A percentile compares a stretch with the other conserved stretches of the same genome.
Evolutionary conservation across 2,329 filamentous ascomycete genomes (phyloP).

Genomic region (Periconia sp.): DNA sequence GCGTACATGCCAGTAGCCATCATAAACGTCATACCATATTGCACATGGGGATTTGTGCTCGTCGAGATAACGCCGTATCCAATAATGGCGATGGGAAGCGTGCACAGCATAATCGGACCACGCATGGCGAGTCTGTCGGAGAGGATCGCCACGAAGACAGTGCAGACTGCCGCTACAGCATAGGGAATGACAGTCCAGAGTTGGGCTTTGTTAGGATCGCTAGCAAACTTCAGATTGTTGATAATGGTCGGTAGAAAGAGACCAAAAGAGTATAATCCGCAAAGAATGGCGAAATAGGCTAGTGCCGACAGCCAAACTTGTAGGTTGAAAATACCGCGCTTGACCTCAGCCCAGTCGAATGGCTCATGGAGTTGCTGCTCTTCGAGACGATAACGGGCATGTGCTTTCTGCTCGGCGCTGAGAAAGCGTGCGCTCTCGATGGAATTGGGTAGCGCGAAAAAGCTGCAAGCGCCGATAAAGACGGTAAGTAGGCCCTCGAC

Average conservation of each 20-base stretch:
- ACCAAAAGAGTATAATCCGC: constrained; percentile 67
- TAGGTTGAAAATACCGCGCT: constrained; percentile 64
- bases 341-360: constrained; percentile 68
- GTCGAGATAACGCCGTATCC: constrained; percentile 70
- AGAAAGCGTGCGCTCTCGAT: constrained; percentile 62
- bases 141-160: constrained; percentile 60
- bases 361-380: constrained; percentile 50
- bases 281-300: constrained; percentile 65
- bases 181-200: constrained; percentile 70
- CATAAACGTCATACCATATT: constrained; percentile 71
- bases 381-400: constrained; percentile 55
- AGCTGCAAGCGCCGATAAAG: constrained; percentile 58
- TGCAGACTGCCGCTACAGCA: constrained; percentile 62
- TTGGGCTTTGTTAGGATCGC: constrained; percentile 63
- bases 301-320: constrained; percentile 69
- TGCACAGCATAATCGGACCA: constrained; percentile 67
- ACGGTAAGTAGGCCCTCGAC: constrained; percentile 63
- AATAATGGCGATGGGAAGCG: constrained; percentile 67
- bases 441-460: constrained; percentile 62
- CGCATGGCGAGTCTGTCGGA: constrained; percentile 67
- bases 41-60: constrained; percentile 56
- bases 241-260: constrained; percentile 72
- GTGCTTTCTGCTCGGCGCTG: constrained; percentile 57
- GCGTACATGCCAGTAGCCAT: constrained; percentile 71
- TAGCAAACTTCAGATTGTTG: constrained; percentile 60